Conservation (phyloP, 371 early-diverging fungal genomes). For the Dichotomocladium elegans region DNA sequence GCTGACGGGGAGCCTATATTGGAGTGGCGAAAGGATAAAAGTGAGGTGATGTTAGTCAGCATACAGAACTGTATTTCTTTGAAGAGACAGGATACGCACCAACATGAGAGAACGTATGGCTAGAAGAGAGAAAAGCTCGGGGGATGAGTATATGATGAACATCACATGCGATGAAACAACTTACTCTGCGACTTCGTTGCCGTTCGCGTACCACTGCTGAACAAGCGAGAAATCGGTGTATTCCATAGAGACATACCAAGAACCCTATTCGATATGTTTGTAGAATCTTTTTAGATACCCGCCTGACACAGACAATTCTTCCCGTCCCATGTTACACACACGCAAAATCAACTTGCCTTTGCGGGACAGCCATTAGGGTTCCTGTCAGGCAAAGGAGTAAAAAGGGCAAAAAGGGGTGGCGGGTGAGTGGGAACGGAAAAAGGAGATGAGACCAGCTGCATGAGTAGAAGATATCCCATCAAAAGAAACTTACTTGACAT, state of each 20-base stretch:
- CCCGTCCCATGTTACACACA: constrained; percentile 10
- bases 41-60: constrained; percentile 3
- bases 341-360: constrained; percentile 29
- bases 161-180: neutral
- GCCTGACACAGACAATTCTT: neutral
- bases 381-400: constrained; percentile 11
- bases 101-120: constrained; percentile 65
- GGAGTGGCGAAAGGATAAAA: constrained; percentile 2
- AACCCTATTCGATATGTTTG: too few species aligned
- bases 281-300: too few species aligned
- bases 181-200: constrained; percentile 69
- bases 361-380: constrained; percentile 61
- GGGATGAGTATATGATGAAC: too few species aligned
- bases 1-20: constrained; percentile 31
- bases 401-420: neutral
- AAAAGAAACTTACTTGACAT: constrained; percentile 33
- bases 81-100: constrained; percentile 31
- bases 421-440: neutral
- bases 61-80: constrained; percentile 16
- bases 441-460: constrained; percentile 16
- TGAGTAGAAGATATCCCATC: constrained; percentile 1
- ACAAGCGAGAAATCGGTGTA: constrained; percentile 66
- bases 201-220: constrained; percentile 69
- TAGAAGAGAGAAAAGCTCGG: constrained; percentile 13
- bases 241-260: constrained; percentile 65